Evolutionary conservation across 2,329 filamentous ascomycete genomes (phyloP).

Genomic region (Verticillium isaacii): DNA sequence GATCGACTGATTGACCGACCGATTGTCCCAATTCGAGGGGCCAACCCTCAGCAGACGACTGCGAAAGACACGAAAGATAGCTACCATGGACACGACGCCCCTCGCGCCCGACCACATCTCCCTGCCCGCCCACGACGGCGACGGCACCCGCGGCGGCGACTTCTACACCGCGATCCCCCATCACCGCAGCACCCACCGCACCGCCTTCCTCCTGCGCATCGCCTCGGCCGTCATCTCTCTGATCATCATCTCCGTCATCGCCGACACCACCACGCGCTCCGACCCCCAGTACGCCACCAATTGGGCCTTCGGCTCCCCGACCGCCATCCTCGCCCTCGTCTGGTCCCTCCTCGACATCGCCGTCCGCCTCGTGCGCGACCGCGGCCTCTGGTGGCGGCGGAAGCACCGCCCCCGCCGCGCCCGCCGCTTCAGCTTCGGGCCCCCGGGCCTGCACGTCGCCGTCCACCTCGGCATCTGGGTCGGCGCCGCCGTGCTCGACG

Average conservation of each 20-base stretch:
- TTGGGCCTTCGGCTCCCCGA: constrained; percentile 6
- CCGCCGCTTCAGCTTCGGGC: constrained; percentile 7
- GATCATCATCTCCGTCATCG: constrained; percentile 5
- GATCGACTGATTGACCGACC: background rate
- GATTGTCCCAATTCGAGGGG: too few relatives aligned
- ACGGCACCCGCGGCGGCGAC: constrained; percentile 8
- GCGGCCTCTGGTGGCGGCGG: constrained; percentile 5
- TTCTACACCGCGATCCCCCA: constrained; percentile 11
- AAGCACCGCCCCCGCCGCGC: background rate
- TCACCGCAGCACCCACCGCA: constrained; percentile 10
- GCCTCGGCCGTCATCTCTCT: constrained; percentile 6
- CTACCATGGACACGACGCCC: constrained; percentile 9
- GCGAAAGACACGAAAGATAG: background rate
- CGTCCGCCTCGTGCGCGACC: constrained; percentile 5
- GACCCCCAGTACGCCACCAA: background rate
- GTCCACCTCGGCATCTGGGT: constrained; percentile 9
- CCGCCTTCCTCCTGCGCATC: constrained; percentile 5
- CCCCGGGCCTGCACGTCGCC: constrained; percentile 2
- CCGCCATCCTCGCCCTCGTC: background rate
- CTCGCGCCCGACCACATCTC: constrained; percentile 8
- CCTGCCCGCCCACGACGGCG: background rate
- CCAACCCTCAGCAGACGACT: background rate
- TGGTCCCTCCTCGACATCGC: constrained; percentile 7
- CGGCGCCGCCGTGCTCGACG: background rate
- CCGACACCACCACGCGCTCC: background rate